These are phyloP conservation scores for Hypsizygus ulmarius DNA, from an alignment of 1,284 basidiomycete genomes.

Conservation along the genomic window DNA sequence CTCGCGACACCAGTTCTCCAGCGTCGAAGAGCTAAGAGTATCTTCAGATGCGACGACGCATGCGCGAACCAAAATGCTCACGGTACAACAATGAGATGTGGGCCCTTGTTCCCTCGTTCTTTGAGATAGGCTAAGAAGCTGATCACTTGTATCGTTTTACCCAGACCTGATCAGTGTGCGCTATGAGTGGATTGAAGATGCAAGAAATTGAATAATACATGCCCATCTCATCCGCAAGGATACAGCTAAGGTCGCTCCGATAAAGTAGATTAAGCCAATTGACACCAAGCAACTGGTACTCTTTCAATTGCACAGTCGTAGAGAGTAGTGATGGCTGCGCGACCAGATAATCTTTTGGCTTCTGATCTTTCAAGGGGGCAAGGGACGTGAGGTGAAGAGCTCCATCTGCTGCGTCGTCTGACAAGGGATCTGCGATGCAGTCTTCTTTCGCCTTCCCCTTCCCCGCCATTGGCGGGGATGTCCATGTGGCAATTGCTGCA, in stretches of 20 bases:
- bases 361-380: conserved; percentile 40
- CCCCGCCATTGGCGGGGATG: conserved; percentile 32
- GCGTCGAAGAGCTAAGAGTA: conserved; percentile 76
- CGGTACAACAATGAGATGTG: conserved; percentile 95
- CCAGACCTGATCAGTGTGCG: conserved; percentile 62
- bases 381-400: conserved; percentile 56
- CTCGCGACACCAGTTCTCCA: conserved; percentile 99
- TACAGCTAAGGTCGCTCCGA: conserved; percentile 81
- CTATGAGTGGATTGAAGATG: conserved; percentile 13
- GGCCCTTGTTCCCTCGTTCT: conserved; percentile 73
- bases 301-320: conserved; percentile 80
- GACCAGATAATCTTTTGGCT: conserved; percentile 64
- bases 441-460: conserved; percentile 44
- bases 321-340: conserved; percentile 75
- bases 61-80: conserved; percentile 47
- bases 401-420: conserved; percentile 54
- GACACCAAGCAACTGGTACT: conserved; percentile 96
- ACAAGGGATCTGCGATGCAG: conserved; percentile 19
- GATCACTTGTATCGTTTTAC: conserved; percentile 98
- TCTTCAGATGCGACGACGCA: conserved; percentile 17
- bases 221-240: conserved; percentile 99
- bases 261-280: conserved; percentile 96
- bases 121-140: conserved; percentile 92
- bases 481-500: conserved; percentile 79
- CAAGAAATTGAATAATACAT: conserved; percentile 28